Percentiles rank a stretch among this genome's conserved stretches.
phyloP scores from a whole-genome alignment of 2,329 filamentous ascomycete species.

The Trichoderma lentiforme region DNA sequence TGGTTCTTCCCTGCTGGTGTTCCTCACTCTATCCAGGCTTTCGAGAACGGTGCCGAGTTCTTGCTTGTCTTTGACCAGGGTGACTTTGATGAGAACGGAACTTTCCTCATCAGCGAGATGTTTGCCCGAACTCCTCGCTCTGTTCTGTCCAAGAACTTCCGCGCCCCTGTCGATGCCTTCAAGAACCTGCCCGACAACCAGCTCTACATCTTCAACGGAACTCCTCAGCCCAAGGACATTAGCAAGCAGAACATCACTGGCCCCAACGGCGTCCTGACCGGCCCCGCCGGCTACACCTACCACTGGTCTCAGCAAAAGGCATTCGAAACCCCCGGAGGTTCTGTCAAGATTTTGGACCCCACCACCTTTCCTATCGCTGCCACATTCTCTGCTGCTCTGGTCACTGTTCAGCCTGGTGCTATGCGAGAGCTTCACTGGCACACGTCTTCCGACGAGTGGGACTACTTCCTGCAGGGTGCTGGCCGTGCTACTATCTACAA shows the following conservation, averaged over 20 bases:
- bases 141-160: conserved; percentile 55
- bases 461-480: conserved; percentile 55
- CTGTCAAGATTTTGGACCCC: conserved; percentile 58
- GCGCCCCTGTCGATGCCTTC: conserved; percentile 45
- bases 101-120: conserved; percentile 55
- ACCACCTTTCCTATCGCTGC: conserved; percentile 54
- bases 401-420: conserved; percentile 58
- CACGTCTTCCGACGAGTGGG: conserved; percentile 58
- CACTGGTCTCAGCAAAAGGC: conserved; percentile 51
- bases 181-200: conserved; percentile 45
- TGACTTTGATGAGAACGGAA: conserved; percentile 56
- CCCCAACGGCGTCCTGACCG: conserved; percentile 40
- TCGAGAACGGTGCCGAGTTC: conserved; percentile 55
- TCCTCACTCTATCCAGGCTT: conserved; percentile 52
- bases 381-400: conserved; percentile 54
- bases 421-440: conserved; percentile 66
- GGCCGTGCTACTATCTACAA: conserved; percentile 55
- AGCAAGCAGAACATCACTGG: conserved; percentile 46
- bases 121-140: conserved; percentile 49
- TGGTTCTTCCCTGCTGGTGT: conserved; percentile 53
- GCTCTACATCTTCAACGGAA: conserved; percentile 54
- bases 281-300: conserved; percentile 44
- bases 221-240: conserved; percentile 43
- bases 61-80: conserved; percentile 60
- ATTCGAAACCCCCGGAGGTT: conserved; percentile 51